Conservation (phyloP, 371 early-diverging fungal genomes). For the Entomophthora muscae region DNA sequence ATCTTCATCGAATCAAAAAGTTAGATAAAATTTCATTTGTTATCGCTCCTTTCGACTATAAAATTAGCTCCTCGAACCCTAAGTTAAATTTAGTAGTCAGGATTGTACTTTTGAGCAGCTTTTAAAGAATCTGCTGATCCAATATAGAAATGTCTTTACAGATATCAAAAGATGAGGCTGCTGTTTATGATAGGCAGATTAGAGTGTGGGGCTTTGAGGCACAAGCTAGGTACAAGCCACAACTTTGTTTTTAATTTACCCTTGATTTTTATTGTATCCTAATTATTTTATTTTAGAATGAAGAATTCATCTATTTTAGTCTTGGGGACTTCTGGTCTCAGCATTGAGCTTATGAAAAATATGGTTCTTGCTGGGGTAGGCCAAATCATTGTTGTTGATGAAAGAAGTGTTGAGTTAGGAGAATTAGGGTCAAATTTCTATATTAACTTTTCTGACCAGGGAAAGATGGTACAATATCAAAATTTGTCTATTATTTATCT, state of each 20-base stretch:
- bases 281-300: slow-evolving; percentile 37
- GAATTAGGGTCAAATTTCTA: slow-evolving; percentile 77
- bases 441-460: slow-evolving; percentile 31
- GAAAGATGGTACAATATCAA: slow-evolving; percentile 32
- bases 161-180: slow-evolving; percentile 47
- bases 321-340: slow-evolving; percentile 40
- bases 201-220: slow-evolving; percentile 89
- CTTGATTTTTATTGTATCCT: too few relatives aligned
- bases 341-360: slow-evolving; percentile 75
- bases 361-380: slow-evolving; percentile 81
- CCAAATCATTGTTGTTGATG: slow-evolving; percentile 46
- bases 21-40: too few relatives aligned
- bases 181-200: slow-evolving; percentile 88
- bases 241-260: too few relatives aligned
- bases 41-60: too few relatives aligned
- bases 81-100: too few relatives aligned
- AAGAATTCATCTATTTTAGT: slow-evolving; percentile 51
- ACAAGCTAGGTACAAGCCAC: slow-evolving; percentile 65
- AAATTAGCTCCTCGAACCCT: too few relatives aligned
- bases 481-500: not conserved
- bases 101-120: too few relatives aligned
- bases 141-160: not conserved
- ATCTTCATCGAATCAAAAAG: too few relatives aligned
- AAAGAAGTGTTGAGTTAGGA: slow-evolving; percentile 23
- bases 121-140: too few relatives aligned